Evolutionary conservation across 306 rosid species (phyloP).

Genomic region (Fragaria ananassa): DNA sequence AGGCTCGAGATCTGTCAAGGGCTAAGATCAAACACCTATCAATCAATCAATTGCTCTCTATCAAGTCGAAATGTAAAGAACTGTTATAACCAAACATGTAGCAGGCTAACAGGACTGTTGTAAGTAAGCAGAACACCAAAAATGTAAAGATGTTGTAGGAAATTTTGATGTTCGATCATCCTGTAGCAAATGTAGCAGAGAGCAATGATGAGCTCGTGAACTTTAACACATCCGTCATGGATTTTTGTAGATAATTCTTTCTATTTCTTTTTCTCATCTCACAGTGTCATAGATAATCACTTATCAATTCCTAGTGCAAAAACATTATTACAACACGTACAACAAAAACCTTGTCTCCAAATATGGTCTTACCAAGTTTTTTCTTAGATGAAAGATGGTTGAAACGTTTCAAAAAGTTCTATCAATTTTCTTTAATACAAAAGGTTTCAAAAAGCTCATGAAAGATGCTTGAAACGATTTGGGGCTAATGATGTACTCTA

Average conservation of each 20-base stretch:
- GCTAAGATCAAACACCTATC: neutral
- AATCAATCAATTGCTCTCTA: neutral
- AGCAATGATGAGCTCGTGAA: neutral
- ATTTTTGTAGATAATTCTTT: no score
- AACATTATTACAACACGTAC: neutral
- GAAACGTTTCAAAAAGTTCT: no score
- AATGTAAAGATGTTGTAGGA: slow-evolving; percentile 7
- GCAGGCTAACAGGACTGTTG: neutral
- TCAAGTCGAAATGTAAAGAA: neutral
- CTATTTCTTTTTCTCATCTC: neutral
- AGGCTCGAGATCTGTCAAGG: neutral
- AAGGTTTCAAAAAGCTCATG: no score
- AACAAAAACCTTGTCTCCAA: neutral
- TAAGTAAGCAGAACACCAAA: neutral
- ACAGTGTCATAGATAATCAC: neutral
- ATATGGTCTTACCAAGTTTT: no score
- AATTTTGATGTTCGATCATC: neutral
- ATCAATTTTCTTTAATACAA: no score
- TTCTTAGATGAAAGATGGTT: no score
- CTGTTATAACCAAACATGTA: neutral
- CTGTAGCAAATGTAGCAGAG: neutral
- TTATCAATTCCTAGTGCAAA: neutral
- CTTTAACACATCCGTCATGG: neutral
- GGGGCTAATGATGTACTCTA: no score
- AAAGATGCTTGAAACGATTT: no score